Conservation (phyloP, 2,329 filamentous ascomycete species). For the Incumbomyces delicatus region DNA sequence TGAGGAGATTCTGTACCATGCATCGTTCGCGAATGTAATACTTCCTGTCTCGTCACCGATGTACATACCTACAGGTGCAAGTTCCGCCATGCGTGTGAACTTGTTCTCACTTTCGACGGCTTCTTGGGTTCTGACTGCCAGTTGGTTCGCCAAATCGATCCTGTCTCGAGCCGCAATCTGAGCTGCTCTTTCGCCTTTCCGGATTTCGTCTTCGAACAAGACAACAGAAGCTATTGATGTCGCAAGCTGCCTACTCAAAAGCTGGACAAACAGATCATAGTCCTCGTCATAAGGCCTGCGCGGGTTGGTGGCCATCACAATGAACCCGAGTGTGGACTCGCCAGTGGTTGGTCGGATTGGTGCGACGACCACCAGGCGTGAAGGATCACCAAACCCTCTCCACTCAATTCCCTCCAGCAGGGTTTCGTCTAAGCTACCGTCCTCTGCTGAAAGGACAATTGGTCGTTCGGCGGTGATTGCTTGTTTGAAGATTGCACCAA, state of each 20-base stretch:
- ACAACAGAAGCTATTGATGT: conserved; percentile 75
- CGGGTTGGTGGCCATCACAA: conserved; percentile 70
- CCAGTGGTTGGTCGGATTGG: conserved; percentile 69
- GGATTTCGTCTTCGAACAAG: conserved; percentile 74
- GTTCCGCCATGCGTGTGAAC: conserved; percentile 76
- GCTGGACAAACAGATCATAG: conserved; percentile 66
- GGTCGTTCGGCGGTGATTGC: conserved; percentile 60
- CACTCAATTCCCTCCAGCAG: conserved; percentile 59
- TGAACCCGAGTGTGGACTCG: conserved; percentile 64
- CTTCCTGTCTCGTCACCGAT: conserved; percentile 63
- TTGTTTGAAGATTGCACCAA: conserved; percentile 65
- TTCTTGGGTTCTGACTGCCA: conserved; percentile 52
- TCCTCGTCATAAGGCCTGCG: conserved; percentile 70
- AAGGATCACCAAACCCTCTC: conserved; percentile 62
- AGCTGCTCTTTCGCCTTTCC: conserved; percentile 62
- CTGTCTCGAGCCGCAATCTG: conserved; percentile 65
- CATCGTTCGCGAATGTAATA: conserved; percentile 74
- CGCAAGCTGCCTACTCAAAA: conserved; percentile 64
- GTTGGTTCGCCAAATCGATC: conserved; percentile 65
- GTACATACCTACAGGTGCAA: conserved; percentile 75
- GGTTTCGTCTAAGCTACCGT: conserved; percentile 53
- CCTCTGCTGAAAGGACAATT: conserved; percentile 57
- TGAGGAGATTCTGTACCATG: conserved; percentile 46
- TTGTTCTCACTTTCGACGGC: conserved; percentile 58
- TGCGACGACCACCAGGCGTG: conserved; percentile 62